Evolutionary conservation across 2,329 filamentous ascomycete species (phyloP), one percentile per base, ranked within the genome.

Genomic region (Aquanectria penicillioides): DNA sequence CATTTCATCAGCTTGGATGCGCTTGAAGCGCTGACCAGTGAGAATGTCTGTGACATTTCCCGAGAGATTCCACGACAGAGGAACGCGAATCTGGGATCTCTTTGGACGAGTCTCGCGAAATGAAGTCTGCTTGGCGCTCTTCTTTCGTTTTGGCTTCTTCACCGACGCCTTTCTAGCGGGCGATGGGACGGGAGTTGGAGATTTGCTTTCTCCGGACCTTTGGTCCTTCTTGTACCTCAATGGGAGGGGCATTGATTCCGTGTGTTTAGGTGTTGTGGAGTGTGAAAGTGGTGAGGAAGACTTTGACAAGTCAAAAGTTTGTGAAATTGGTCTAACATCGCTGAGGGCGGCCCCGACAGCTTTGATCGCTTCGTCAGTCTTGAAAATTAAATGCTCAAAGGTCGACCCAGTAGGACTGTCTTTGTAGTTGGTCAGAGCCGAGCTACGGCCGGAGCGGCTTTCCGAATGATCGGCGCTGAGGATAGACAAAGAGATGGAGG

Each of bases 41-140:
- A 89, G 79, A 10, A 86, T 75, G 25, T 85, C 85, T n/a, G 82
- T 78, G 65, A 88, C 78, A 61, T 85, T 86, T 48, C 85, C 83
- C 0, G 83, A 78, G 25, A 88, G 70, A 12, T 80, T 81, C 83
- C 84, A 85, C 25, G 50, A 37, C 72, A 81, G 77, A 37, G 81
- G 70, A 12, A 63, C 51, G 29, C 65, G 67, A 9, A 63, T 66
- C 22, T 60, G 54, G 28, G 60, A 52, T 22, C 64, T 65, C 10
- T 62, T 58, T 13, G 57, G 49, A 4, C 56, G 56, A 9, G 49
- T 26, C 8, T 53, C 66, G 43, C 54, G 59, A 17, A 44, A 28
- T 44, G 49, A 33, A 33, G 47, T 15, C 49, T 49, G 46, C 15
- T 47, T 50, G 13, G 17, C 12, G n/a, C 17, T 62, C 67, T 79